Evolutionary conservation across 2,329 filamentous ascomycete genomes (phyloP).

Genomic region (Raffaelea arxii): DNA sequence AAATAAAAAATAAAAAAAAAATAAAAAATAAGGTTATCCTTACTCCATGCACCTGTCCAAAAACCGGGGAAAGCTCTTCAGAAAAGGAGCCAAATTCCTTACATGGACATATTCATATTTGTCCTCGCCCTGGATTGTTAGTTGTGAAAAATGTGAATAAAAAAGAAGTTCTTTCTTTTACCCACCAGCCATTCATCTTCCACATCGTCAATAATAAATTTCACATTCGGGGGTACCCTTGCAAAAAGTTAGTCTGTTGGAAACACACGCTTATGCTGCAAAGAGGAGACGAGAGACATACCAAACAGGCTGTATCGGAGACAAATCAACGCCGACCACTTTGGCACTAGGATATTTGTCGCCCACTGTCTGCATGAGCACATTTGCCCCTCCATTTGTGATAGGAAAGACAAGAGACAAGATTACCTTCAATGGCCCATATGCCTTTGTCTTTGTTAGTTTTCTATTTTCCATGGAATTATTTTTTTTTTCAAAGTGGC

Average conservation of each 20-base stretch:
- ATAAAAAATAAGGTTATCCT: neutral
- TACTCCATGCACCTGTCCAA: constrained; percentile 7
- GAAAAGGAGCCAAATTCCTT: constrained; percentile 30
- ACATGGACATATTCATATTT: constrained; percentile 48
- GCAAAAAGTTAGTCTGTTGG: constrained; percentile 9
- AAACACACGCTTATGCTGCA: neutral
- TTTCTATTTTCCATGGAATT: too few species aligned
- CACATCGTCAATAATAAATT: constrained; percentile 20
- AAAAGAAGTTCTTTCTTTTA: neutral
- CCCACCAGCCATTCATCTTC: constrained; percentile 35
- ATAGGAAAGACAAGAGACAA: too few species aligned
- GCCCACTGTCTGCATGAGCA: constrained; percentile 41
- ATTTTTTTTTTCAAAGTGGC: too few species aligned
- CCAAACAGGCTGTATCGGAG: constrained; percentile 31
- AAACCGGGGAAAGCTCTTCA: constrained; percentile 21
- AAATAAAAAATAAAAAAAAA: neutral
- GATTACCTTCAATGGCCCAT: constrained; percentile 39
- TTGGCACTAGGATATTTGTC: constrained; percentile 31
- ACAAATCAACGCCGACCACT: constrained; percentile 25
- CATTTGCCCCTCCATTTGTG: too few species aligned
- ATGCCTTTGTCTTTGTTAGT: too few species aligned
- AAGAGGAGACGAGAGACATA: constrained; percentile 25
- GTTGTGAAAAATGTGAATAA: neutral
- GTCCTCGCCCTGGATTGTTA: constrained; percentile 22
- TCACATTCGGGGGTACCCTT: constrained; percentile 30